Evolutionary conservation across 2,329 filamentous ascomycete genomes (phyloP).

Genomic region (Colletotrichum filicis): DNA sequence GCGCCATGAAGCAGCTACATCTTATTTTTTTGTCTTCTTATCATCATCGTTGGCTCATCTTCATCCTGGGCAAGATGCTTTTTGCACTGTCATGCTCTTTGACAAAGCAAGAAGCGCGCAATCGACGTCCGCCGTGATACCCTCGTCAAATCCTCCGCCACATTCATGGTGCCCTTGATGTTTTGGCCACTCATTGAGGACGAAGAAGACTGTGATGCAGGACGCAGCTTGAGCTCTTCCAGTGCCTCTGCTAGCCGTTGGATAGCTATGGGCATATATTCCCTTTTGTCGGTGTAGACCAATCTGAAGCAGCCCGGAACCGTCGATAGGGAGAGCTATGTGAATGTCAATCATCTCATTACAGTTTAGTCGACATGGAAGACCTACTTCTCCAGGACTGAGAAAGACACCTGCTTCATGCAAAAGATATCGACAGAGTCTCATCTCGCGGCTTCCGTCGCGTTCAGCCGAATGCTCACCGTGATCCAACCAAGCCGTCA

Average conservation of each 20-base stretch:
- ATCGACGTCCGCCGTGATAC: neutral
- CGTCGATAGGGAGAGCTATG: neutral
- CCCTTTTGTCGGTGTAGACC: neutral
- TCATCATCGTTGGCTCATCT: neutral
- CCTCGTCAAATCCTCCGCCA: no score
- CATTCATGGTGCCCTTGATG: neutral
- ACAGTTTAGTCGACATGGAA: neutral
- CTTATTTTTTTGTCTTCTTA: neutral
- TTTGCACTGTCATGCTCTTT: neutral
- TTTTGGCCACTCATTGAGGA: neutral
- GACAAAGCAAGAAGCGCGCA: neutral
- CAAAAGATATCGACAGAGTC: neutral
- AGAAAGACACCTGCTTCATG: conserved; percentile 15
- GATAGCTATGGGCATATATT: neutral
- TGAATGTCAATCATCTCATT: neutral
- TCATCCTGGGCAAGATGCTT: rapidly evolving
- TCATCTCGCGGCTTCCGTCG: neutral
- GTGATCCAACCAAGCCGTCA: conserved; percentile 7
- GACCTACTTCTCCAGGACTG: conserved; percentile 11
- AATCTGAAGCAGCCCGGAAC: conserved; percentile 11
- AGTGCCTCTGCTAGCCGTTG: neutral
- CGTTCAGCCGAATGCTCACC: neutral
- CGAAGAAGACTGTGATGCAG: no score
- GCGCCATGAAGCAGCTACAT: rapidly evolving
- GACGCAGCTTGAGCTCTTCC: neutral